phyloP scores from a whole-genome alignment of 345 rosid species.

The Salix caprea region DNA sequence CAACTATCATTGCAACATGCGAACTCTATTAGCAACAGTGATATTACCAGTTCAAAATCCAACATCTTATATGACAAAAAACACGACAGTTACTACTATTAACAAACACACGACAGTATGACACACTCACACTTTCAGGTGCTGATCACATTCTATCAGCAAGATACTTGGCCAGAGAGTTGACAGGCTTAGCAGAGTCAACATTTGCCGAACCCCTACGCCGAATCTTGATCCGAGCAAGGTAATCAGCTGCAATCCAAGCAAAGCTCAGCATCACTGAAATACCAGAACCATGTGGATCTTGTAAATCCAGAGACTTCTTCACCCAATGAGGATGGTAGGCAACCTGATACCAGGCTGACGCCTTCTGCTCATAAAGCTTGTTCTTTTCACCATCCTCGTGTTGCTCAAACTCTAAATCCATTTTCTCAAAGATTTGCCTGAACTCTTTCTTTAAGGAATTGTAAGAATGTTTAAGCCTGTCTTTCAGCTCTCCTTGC shows the following conservation, averaged over 20 bases:
- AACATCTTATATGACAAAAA: not conserved
- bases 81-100: not conserved
- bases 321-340: conserved; percentile 73
- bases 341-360: conserved; percentile 89
- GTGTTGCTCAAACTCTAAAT: conserved; percentile 37
- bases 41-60: not conserved
- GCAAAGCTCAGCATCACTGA: conserved; percentile 66
- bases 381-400: conserved; percentile 53
- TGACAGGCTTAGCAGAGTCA: conserved; percentile 55
- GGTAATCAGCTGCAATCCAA: conserved; percentile 89
- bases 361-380: conserved; percentile 69
- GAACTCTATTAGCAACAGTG: not conserved
- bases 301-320: conserved; percentile 47
- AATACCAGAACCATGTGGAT: conserved; percentile 25
- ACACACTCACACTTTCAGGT: not conserved
- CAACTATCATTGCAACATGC: not conserved
- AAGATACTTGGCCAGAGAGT: conserved; percentile 56
- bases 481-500: conserved; percentile 73
- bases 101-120: too few relatives aligned
- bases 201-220: conserved; percentile 21
- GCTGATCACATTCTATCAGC: conserved; percentile 43
- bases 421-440: conserved; percentile 52
- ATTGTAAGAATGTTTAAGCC: conserved; percentile 63
- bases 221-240: conserved; percentile 70
- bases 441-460: conserved; percentile 73